Evolutionary conservation across 2,329 filamentous ascomycete species (phyloP).

Genomic region (Apiospora malaysiana): DNA sequence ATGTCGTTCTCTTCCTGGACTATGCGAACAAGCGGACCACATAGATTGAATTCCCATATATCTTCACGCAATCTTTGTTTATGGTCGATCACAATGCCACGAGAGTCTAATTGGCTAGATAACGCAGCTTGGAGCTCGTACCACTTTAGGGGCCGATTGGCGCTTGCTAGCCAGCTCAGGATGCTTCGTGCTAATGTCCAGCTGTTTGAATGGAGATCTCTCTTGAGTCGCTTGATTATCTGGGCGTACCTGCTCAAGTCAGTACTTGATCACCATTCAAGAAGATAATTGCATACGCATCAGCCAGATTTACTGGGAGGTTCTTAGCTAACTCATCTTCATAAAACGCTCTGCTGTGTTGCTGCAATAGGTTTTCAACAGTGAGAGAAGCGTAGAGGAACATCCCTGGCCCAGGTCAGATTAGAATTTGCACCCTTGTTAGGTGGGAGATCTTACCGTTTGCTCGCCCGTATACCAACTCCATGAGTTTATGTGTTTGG

Average conservation of each 20-base stretch:
- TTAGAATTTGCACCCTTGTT: not conserved
- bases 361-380: constrained; percentile 36
- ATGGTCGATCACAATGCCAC: no score
- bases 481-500: not conserved
- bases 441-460: constrained; percentile 7
- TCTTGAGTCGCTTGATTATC: constrained; percentile 34
- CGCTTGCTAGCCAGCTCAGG: constrained; percentile 47
- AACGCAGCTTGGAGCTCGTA: constrained; percentile 48
- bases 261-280: no score
- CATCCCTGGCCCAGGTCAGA: constrained; percentile 32
- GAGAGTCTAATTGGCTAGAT: constrained; percentile 33
- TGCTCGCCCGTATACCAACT: constrained; percentile 1
- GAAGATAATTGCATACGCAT: no score
- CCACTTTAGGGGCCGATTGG: constrained; percentile 46
- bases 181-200: constrained; percentile 39
- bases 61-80: no score
- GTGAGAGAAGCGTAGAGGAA: constrained; percentile 42
- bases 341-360: constrained; percentile 30
- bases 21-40: constrained; percentile 45
- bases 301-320: constrained; percentile 27
- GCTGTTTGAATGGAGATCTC: constrained; percentile 25
- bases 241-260: constrained; percentile 41
- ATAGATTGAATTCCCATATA: constrained; percentile 36
- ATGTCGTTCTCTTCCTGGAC: constrained; percentile 30
- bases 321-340: constrained; percentile 29